Evolutionary conservation across 1,139 yeast genomes (phyloP).

Genomic region (Sugiyamaella castrensis): DNA sequence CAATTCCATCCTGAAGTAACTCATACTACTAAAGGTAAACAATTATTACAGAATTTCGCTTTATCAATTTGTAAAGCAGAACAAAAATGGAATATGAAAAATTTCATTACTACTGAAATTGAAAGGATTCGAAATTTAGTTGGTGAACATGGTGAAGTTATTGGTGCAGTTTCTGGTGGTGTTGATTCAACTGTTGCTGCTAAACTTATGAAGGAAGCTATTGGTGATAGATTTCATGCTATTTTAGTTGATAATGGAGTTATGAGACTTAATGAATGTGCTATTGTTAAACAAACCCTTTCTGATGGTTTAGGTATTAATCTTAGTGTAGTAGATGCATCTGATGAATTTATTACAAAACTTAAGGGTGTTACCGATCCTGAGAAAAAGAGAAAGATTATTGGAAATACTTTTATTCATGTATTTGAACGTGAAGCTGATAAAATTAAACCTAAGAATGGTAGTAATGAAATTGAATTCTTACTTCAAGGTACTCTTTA

Average conservation of each 20-base stretch:
- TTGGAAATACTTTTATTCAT: slow-evolving; percentile 96
- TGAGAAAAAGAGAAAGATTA: slow-evolving; percentile 97
- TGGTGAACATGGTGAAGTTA: slow-evolving; percentile 97
- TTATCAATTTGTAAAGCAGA: slow-evolving; percentile 80
- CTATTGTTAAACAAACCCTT: slow-evolving; percentile 79
- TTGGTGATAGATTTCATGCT: slow-evolving; percentile 98
- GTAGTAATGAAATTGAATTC: slow-evolving; percentile 88
- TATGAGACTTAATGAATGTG: slow-evolving; percentile 92
- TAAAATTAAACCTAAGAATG: slow-evolving; percentile 74
- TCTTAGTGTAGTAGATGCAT: slow-evolving; percentile 90
- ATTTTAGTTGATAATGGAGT: slow-evolving; percentile 97
- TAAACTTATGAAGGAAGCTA: slow-evolving; percentile 95
- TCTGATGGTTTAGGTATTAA: slow-evolving; percentile 93
- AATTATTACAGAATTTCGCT: slow-evolving; percentile 85
- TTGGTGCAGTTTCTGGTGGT: slow-evolving; percentile 99
- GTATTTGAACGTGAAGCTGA: slow-evolving; percentile 97
- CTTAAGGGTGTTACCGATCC: slow-evolving; percentile 96
- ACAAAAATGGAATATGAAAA: slow-evolving; percentile 97
- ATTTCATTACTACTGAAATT: slow-evolving; percentile 94
- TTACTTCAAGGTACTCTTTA: slow-evolving; percentile 95
- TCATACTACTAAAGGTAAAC: slow-evolving; percentile 89
- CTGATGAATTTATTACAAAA: slow-evolving; percentile 80
- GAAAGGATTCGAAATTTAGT: slow-evolving; percentile 85
- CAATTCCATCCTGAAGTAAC: slow-evolving; percentile 99
- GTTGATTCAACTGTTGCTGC: slow-evolving; percentile 99